Evolutionary conservation across 257 asterid genomes (phyloP).

Genomic region (Capsicum rhomboideum): DNA sequence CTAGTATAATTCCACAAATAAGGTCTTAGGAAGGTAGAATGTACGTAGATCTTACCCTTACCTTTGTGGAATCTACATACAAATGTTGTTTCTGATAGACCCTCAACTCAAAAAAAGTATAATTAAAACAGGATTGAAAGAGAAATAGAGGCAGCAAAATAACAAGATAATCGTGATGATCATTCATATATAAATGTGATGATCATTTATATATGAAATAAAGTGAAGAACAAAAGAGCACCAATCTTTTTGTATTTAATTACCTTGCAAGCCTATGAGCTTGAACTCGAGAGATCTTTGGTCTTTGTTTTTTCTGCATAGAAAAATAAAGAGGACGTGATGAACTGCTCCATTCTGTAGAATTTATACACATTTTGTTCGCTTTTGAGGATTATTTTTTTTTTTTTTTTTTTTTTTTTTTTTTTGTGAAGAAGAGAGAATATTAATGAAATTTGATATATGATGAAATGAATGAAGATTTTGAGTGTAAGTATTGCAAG

Average conservation of each 20-base stretch:
- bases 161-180: no score
- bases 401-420: neutral
- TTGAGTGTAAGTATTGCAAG: neutral
- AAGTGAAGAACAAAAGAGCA: neutral
- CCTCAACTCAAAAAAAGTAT: no score
- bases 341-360: neutral
- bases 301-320: constrained; percentile 16
- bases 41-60: no score
- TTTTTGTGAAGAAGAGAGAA: neutral
- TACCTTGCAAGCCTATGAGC: constrained; percentile 23
- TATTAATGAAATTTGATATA: neutral
- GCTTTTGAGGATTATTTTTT: neutral
- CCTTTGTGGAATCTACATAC: no score
- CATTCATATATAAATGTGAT: no score
- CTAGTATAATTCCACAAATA: no score
- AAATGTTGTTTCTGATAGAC: no score
- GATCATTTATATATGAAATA: neutral
- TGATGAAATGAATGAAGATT: neutral
- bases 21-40: no score
- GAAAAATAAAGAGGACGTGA: constrained; percentile 4
- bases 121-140: no score
- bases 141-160: no score
- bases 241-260: neutral
- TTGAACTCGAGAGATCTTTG: constrained; percentile 16
- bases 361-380: constrained; percentile 12